Conservation (phyloP, 495 filamentous ascomycete species). For the Aspergillus kassunensis region DNA sequence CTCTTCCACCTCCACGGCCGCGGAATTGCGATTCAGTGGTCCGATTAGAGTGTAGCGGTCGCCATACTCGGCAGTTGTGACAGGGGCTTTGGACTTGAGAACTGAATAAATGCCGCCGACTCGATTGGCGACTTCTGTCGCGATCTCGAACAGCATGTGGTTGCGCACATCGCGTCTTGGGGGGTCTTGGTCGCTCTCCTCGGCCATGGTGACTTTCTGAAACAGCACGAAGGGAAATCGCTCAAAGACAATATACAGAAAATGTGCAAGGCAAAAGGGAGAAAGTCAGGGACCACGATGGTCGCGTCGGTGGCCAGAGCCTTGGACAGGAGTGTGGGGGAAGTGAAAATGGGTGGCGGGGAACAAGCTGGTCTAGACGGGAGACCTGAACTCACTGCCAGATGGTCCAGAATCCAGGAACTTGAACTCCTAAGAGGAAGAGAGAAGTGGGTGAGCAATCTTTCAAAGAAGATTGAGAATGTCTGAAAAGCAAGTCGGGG, state of each 20-base stretch:
- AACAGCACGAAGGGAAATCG: neutral
- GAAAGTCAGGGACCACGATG: neutral
- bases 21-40: constrained; percentile 85
- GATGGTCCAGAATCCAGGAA: neutral
- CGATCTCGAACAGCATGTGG: constrained; percentile 88
- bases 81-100: constrained; percentile 96
- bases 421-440: neutral
- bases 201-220: constrained; percentile 22
- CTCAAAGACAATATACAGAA: neutral
- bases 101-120: constrained; percentile 99
- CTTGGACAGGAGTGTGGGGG: constrained; percentile 12
- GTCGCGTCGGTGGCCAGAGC: neutral
- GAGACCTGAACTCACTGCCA: neutral
- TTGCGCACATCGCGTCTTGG: constrained; percentile 65
- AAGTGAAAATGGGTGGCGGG: constrained; percentile 17
- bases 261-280: neutral
- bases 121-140: constrained; percentile 95
- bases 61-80: constrained; percentile 98
- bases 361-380: too few relatives aligned
- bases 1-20: constrained; percentile 93
- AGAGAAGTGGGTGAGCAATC: neutral
- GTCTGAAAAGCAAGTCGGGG: neutral
- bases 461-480: neutral
- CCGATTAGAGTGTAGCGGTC: constrained; percentile 94
- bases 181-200: constrained; percentile 35